These are phyloP conservation scores for Pestalotiopsis sp. DNA, from an alignment of 2,329 filamentous ascomycete genomes.

Conservation along the genomic window DNA sequence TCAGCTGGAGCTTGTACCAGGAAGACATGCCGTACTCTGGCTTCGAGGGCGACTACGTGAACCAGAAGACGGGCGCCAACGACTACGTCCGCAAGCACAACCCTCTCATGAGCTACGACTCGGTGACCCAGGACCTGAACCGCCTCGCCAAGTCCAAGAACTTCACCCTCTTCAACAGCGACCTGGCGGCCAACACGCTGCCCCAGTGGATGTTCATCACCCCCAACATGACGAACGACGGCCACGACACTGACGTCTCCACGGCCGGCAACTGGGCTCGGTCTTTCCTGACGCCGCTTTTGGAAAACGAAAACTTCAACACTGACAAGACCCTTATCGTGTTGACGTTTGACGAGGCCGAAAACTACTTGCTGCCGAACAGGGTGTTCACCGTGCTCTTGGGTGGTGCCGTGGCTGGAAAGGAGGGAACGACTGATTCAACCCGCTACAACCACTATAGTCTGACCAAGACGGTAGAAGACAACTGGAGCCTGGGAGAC, in stretches of 20 bases:
- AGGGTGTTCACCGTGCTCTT: slow-evolving; percentile 28
- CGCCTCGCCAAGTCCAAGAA: slow-evolving; percentile 34
- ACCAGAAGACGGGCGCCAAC: slow-evolving; percentile 56
- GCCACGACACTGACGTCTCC: slow-evolving; percentile 31
- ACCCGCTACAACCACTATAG: slow-evolving; percentile 31
- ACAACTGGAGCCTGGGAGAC: slow-evolving; percentile 29
- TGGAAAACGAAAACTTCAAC: slow-evolving; percentile 38
- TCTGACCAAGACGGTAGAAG: slow-evolving; percentile 29
- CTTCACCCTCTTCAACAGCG: slow-evolving; percentile 32
- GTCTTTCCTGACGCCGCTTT: slow-evolving; percentile 28
- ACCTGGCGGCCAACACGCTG: slow-evolving; percentile 26
- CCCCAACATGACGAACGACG: slow-evolving; percentile 46
- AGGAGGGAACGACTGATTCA: slow-evolving; percentile 27
- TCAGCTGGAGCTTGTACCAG: slow-evolving; percentile 56
- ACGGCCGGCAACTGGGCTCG: slow-evolving; percentile 30
- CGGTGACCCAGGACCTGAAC: slow-evolving; percentile 28
- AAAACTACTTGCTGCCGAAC: slow-evolving; percentile 26
- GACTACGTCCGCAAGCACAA: slow-evolving; percentile 70
- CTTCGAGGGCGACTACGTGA: slow-evolving; percentile 52
- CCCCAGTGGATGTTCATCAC: slow-evolving; percentile 45
- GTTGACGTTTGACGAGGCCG: slow-evolving; percentile 32
- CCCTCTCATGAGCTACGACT: slow-evolving; percentile 35
- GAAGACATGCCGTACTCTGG: slow-evolving; percentile 55
- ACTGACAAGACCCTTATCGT: slow-evolving; percentile 31
- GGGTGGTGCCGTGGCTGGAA: slow-evolving; percentile 24